phyloP scores from a whole-genome alignment of 179 eudicot species.

The Beta corolliflora region DNA sequence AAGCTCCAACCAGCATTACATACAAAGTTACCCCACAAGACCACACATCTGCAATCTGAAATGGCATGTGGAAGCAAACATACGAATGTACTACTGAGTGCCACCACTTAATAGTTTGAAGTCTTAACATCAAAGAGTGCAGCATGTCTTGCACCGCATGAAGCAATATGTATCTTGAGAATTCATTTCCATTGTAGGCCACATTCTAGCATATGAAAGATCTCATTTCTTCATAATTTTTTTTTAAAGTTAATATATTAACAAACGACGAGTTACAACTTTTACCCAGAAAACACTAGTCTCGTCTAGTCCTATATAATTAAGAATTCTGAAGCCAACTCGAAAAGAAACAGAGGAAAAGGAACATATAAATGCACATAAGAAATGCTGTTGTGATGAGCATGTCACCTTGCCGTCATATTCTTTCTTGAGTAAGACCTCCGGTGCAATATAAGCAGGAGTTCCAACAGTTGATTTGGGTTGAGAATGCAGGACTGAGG shows the following conservation, averaged over 20 bases:
- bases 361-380: background rate
- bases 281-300: background rate
- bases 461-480: constrained; percentile 98
- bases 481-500: constrained; percentile 94
- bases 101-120: background rate
- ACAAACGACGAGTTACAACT: background rate
- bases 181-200: background rate
- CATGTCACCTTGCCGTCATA: constrained; percentile 86
- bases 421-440: constrained; percentile 84
- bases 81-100: background rate
- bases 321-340: background rate
- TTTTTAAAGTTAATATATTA: too few species aligned
- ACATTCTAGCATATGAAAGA: background rate
- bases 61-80: constrained; percentile 3
- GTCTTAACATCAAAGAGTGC: background rate
- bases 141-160: background rate
- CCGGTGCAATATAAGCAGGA: constrained; percentile 97
- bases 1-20: constrained; percentile 97
- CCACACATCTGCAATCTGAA: constrained; percentile 98
- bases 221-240: background rate
- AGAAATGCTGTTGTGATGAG: background rate
- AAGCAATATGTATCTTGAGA: background rate
- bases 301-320: background rate
- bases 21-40: constrained; percentile 97
- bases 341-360: background rate